phyloP scores from a whole-genome alignment of 2,329 filamentous ascomycete genomes.

The Colletotrichum camelliae region DNA sequence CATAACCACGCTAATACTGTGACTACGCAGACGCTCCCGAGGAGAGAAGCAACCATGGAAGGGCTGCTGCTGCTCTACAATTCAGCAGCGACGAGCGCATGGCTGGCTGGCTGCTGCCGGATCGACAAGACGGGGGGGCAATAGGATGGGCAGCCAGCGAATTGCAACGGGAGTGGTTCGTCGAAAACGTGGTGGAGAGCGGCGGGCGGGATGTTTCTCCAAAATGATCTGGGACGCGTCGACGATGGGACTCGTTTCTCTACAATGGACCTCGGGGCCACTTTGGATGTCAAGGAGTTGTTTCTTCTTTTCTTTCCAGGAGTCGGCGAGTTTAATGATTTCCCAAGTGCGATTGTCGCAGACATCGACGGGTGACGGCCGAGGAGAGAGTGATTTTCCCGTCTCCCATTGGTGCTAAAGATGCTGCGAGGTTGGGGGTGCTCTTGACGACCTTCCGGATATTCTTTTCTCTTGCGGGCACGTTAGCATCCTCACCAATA shows the following conservation, averaged over 20 bases:
- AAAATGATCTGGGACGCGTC: not conserved
- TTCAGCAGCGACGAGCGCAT: not conserved
- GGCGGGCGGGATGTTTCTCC: not conserved
- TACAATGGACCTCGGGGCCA: not conserved
- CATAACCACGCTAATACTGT: not conserved
- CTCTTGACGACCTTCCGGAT: not conserved
- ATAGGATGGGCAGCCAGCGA: not conserved
- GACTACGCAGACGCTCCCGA: not conserved
- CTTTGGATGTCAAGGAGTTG: not conserved
- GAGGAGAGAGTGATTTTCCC: not conserved
- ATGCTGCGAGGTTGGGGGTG: not conserved
- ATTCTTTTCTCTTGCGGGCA: not conserved
- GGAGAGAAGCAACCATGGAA: not conserved
- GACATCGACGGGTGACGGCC: not conserved
- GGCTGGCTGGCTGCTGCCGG: constrained; percentile 18
- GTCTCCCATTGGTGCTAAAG: not conserved
- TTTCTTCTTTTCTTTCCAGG: not conserved
- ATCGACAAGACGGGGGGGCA: constrained; percentile 1
- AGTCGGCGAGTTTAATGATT: not conserved
- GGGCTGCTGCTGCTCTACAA: not conserved
- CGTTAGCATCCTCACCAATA: not conserved
- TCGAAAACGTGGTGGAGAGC: constrained; percentile 2
- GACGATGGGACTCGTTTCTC: not conserved
- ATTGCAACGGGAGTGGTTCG: not conserved
- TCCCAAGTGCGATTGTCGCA: not conserved